These are phyloP conservation scores for Gynandropsis gynandra DNA, from an alignment of 345 rosid genomes.

Conservation along the genomic window DNA sequence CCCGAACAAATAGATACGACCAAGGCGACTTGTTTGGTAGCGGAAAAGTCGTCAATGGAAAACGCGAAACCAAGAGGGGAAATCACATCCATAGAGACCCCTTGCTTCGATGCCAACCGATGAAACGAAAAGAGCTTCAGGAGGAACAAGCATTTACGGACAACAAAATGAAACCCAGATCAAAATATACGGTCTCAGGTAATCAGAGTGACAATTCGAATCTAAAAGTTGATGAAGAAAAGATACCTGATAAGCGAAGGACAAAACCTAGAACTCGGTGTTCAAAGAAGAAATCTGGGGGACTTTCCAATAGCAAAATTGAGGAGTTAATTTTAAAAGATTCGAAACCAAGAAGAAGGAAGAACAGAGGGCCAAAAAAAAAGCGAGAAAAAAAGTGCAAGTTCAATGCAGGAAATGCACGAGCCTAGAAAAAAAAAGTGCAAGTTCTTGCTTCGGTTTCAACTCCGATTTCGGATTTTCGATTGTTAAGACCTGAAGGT, in stretches of 20 bases:
- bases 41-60: conserved; percentile 7
- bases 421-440: conserved; percentile 1
- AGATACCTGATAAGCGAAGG: not conserved
- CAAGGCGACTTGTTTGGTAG: conserved; percentile 28
- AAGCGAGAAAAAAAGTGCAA: no score
- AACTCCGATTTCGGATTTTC: conserved; percentile 12
- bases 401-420: conserved; percentile 8
- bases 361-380: not conserved
- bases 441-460: conserved; percentile 2
- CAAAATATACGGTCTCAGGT: conserved; percentile 5
- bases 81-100: conserved; percentile 23
- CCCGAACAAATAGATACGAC: conserved; percentile 35
- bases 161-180: conserved; percentile 12
- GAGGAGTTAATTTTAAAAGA: not conserved
- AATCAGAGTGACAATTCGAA: conserved; percentile 4
- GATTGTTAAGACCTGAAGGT: conserved; percentile 9
- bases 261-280: conserved; percentile 18
- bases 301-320: not conserved
- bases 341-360: not conserved
- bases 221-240: not conserved
- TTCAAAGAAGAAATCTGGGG: conserved; percentile 13
- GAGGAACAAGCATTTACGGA: not conserved
- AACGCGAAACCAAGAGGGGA: conserved; percentile 10
- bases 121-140: conserved; percentile 11
- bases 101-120: conserved; percentile 3